Base-by-base conservation (phyloP, 129 eudicot species). In the Kitagawia praeruptora region DNA sequence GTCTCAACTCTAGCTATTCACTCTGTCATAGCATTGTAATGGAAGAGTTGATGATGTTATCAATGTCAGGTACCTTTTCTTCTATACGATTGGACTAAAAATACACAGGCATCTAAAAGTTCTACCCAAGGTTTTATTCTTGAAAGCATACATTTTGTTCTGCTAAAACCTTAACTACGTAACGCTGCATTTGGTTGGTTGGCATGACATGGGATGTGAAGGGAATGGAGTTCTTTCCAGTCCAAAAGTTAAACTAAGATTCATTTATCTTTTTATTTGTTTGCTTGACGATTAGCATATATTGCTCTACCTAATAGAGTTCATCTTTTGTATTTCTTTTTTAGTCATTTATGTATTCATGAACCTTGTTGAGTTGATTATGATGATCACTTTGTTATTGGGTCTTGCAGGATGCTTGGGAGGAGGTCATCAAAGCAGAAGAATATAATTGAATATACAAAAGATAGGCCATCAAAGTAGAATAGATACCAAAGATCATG, bases 41-140 rank as follows among this genome's bases (percentile, higher is more conserved):
- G 98, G 98, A 77, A 89, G 98, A 93, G 98, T 93, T 74, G 98
- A 91, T 80, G 98, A 93, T 83, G 98, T 93, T 39, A 93, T 93
- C 80, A 93, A 93, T 39, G 98, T 93, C 86, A 93, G 98, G 96
- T 93, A 89, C 42, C 58, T 70, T n/a, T 21, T 39, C 27, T 15
- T 56, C 40, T 64, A 39, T 75, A 37, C 27, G 42, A 46, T 6
- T 41, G 73, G 13, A 27, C 42, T 75, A 46, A 42, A 72, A 15
- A 15, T 7, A 41, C 77, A 73, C 23, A 1, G 2, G 28, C 19
- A 19, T 19, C 41, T 14, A 4, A 45, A 45, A 75, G 7, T 45
- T 74, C 82, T 19, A 49, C n/a, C 51, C 37, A n/a, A 49, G 39
- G n/a, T 2, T 69, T 53, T 45, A n/a, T 70, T 79, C 61, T 42